Base-by-base conservation (phyloP, 2,329 filamentous ascomycete species). In the Lachnellula willkommii region DNA sequence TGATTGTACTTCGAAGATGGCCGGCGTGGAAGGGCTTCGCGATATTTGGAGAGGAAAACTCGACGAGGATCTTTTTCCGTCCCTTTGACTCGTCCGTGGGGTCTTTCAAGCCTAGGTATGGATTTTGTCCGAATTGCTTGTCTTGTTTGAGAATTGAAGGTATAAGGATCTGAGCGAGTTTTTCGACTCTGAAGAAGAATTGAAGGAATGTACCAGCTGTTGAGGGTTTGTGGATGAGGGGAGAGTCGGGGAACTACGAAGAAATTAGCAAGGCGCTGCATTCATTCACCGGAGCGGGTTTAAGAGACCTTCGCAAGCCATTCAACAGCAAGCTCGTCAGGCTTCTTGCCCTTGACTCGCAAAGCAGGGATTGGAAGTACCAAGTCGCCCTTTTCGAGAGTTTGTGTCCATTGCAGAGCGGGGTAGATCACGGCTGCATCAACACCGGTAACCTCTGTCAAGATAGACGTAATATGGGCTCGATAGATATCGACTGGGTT, bases 21-120 rank as follows among this genome's bases (percentile, higher is more conserved):
- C 84, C 85, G 22, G 85, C 85, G 67, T 89, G 84, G 72, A 91
- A 90, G 22, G 86, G 89, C 73, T 93, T 93, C 47, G 89, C 89
- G 57, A 94, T 91, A 70, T 94, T 94, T 50, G 90, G 89, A 7
- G 87, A 91, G 7, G 87, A 90, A 72, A 93, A 94, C 68, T 94
- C 89, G 65, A 94, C 81, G 51, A 94, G 81, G 46, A 86, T 78
- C 65, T 71, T 74, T 66, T 76, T 77, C 58, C 65, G 64, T 32
- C 73, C 74, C 46, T 74, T 70, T 12, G 70, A 78, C 7, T 82
- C 78, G 67, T 89, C 79, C 22, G 76, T 73, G 39, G 80, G 78
- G 66, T 90, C 83, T 61, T 77, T 79, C 37, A 86, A 74, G 7
- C 85, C 86, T 36, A 82, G 71, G 55, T 75, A 75, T 24, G 74